Evolutionary conservation across 2,329 filamentous ascomycete genomes (phyloP).

Genomic region (Penicillium freii): DNA sequence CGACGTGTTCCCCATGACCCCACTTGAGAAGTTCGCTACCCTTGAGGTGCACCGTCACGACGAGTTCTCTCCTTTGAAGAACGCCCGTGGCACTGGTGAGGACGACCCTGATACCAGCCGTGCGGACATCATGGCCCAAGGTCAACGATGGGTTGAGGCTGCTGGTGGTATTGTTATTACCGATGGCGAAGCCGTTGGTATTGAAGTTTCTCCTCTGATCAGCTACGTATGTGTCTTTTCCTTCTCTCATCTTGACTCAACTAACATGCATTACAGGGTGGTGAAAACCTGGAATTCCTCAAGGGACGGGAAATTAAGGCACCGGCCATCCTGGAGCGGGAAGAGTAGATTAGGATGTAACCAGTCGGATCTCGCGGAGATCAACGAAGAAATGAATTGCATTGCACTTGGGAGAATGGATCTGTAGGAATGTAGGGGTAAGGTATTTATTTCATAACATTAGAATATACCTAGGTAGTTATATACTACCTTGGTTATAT

Average conservation of each 20-base stretch:
- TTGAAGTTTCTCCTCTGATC: conserved; percentile 89
- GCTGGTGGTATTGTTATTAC: conserved; percentile 74
- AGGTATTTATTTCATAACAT: neutral
- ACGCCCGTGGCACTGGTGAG: conserved; percentile 77
- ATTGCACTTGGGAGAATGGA: conserved; percentile 15
- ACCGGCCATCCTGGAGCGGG: conserved; percentile 63
- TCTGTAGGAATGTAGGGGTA: conserved; percentile 20
- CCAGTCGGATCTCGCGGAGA: conserved; percentile 3
- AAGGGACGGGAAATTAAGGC: conserved; percentile 60
- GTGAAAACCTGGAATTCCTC: conserved; percentile 63
- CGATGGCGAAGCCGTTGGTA: conserved; percentile 60
- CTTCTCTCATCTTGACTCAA: neutral
- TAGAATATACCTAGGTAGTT: neutral
- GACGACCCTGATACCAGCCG: conserved; percentile 94
- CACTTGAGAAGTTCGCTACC: conserved; percentile 85
- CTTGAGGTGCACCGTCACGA: conserved; percentile 96
- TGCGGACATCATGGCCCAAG: conserved; percentile 84
- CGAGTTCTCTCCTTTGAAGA: conserved; percentile 97
- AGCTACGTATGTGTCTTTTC: conserved; percentile 75
- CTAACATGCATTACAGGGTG: conserved; percentile 47
- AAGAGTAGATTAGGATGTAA: conserved; percentile 38
- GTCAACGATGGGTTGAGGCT: conserved; percentile 77
- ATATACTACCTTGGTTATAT: no score
- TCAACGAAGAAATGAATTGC: conserved; percentile 25
- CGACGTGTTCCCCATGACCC: conserved; percentile 89